phyloP scores from a whole-genome alignment of 1,284 basidiomycete genomes.

The Ceratobasidium sp. region DNA sequence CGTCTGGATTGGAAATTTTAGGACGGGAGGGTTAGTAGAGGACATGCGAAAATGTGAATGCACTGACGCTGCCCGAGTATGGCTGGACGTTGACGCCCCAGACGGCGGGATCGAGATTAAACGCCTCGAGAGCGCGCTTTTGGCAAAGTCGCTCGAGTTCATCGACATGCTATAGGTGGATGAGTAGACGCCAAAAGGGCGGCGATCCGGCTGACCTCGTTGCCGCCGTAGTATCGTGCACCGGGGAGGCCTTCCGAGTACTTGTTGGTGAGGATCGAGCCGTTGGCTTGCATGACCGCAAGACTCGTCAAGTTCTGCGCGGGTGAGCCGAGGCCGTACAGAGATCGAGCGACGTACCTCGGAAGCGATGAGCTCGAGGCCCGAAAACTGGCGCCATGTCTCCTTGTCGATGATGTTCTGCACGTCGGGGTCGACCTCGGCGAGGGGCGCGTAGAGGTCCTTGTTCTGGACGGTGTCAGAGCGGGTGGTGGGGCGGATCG shows the following conservation, averaged over 20 bases:
- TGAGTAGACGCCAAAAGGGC: background rate
- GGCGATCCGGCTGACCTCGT: conserved; percentile 60
- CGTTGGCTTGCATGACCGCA: conserved; percentile 97
- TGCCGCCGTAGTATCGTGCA: conserved; percentile 97
- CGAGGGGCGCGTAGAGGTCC: conserved; percentile 84
- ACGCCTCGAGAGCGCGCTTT: conserved; percentile 94
- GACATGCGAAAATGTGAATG: conserved; percentile 31
- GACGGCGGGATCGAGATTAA: conserved; percentile 87
- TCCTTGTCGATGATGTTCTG: conserved; percentile 99
- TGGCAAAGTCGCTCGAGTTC: conserved; percentile 95
- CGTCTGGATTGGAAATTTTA: conserved; percentile 57
- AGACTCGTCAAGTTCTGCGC: conserved; percentile 89
- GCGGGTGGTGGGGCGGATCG: too few relatives aligned
- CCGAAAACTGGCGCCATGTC: conserved; percentile 97
- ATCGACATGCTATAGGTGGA: conserved; percentile 73
- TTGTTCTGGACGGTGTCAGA: conserved; percentile 71
- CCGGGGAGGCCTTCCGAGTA: conserved; percentile 95
- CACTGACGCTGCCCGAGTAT: conserved; percentile 88
- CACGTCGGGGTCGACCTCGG: conserved; percentile 92
- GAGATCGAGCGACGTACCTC: conserved; percentile 63
- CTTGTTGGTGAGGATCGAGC: conserved; percentile 98
- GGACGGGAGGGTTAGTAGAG: conserved; percentile 22
- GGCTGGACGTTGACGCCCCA: conserved; percentile 99
- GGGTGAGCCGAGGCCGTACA: background rate
- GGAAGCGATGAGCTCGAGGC: conserved; percentile 95